Percentiles rank a stretch among this genome's conserved stretches.
Evolutionary conservation across 108 stramenopile genomes (phyloP).

Genomic region (Cyclotella choctawhatcheeana): DNA sequence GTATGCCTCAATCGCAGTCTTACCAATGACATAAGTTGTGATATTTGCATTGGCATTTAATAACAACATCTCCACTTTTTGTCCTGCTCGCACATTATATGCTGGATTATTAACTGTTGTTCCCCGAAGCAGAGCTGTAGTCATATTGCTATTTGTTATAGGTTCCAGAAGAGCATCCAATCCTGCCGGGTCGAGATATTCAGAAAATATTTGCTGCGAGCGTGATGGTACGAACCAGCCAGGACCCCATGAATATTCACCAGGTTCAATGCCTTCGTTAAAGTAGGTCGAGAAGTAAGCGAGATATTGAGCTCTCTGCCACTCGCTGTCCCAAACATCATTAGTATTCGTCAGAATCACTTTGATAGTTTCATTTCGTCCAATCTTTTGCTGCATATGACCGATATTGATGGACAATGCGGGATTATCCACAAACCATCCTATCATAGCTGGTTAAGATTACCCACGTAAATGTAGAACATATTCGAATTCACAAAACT

Average conservation of each 20-base stretch:
- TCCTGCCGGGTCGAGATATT: not conserved
- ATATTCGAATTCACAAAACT: not conserved
- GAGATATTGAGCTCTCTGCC: conserved; percentile 28
- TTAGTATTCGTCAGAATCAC: conserved; percentile 44
- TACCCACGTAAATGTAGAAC: too few relatives aligned
- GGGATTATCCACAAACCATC: conserved; percentile 37
- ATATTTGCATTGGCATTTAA: conserved; percentile 33
- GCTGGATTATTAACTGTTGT: conserved; percentile 47
- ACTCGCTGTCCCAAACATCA: conserved; percentile 20
- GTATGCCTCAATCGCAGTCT: not conserved
- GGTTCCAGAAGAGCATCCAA: conserved; percentile 23
- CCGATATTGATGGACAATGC: conserved; percentile 34
- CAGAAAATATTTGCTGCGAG: conserved; percentile 1
- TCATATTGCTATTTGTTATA: conserved; percentile 30
- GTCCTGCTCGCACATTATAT: conserved; percentile 33
- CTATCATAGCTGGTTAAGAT: too few relatives aligned
- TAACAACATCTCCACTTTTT: conserved; percentile 39
- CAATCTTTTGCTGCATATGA: conserved; percentile 20
- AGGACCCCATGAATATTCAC: conserved; percentile 37
- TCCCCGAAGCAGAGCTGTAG: conserved; percentile 32
- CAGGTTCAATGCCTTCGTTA: conserved; percentile 37
- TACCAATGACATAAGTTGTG: conserved; percentile 29
- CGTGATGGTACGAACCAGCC: conserved; percentile 13
- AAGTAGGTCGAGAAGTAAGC: conserved; percentile 26
- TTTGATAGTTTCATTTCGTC: conserved; percentile 28